Evolutionary conservation across 345 rosid genomes (phyloP), one percentile per base, ranked within the genome.

Genomic region (Clarkia xantiana): DNA sequence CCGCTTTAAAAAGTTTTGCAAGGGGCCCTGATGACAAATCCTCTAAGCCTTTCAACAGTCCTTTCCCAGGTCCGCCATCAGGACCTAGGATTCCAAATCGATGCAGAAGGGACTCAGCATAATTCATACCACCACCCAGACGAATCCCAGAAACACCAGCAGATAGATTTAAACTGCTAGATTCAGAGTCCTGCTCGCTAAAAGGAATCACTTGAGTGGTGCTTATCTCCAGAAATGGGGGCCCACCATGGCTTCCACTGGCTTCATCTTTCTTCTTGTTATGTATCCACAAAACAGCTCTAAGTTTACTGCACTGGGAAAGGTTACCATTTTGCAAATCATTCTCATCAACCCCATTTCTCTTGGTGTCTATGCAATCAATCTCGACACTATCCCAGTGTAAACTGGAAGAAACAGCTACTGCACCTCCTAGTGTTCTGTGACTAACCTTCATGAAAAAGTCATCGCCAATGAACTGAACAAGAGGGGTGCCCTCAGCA

Each of bases 51-150:
- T 71, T 84, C 54, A 94, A 71, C 16, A 91, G 78, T 41, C 75
- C 94, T 72, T 73, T 71, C 40, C 98, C 93, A 41, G 98, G 98
- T 68, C 96, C 87, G 65, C 95, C 98, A 80, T 86, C 85, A 51
- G 73, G 78, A 49, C 78, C 94, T 58, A 91, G 66, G 68, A 91
- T 76, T 61, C 98, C 94, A 59, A 91, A 91, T n/a, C 82, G 77
- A 55, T 86, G 98, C 62, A 91, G 73, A 39, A 91, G 71, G 56
- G 83, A 67, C 75, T 91, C 98, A 5, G 90, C 69, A 67, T 86
- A 86, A 70, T 70, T 78, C 96, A 91, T 84, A 63, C 98, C 98
- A 64, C 98, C 98, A 41, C 96, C 94, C 56, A 91, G 79, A 47
- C 86, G 84, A 58, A 91, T 71, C 58, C 95, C 95, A 58, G 93